Base-by-base conservation (phyloP, 2,329 filamentous ascomycete genomes). In the Triangularia setosa region DNA sequence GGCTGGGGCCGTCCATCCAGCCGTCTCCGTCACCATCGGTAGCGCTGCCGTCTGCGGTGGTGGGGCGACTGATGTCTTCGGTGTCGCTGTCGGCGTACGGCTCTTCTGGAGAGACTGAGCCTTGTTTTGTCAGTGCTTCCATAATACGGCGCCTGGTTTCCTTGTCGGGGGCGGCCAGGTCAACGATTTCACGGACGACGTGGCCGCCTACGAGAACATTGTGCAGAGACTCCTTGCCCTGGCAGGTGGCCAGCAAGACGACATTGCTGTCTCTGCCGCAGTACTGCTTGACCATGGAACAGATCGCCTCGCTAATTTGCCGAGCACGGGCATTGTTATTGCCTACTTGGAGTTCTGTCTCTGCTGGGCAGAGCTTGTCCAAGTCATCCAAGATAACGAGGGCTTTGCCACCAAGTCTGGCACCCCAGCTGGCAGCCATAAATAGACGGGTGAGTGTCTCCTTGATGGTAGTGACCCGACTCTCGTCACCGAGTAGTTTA, bases 281-380 rank as follows among this genome's bases (percentile, higher is more conserved):
- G 74, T 94, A 93, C 73, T 97, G 90, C 63, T 89, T 86, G 0
- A 94, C 91, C 68, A 95, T 88, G 0, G 90, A 87, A 73, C 91
- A 90, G 4, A 99, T 84, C 0, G 92, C 87, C 76, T 99, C 95
- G 73, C 93, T 97, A 64, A 97, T 87, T 71, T 98, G 93, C 33
- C 93, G 87, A 74, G 93, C 98, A 68, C 94, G 87, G 18, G 92
- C 92, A 72, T 99, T 98, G 70, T 98, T 93, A 65, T 93, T 93
- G 67, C 92, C 92, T 4, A 96, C 91, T 76, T 97, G 92, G 12
- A 99, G 83, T 75, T 99, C 95, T 0, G 93, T 97, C 77, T 99
- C 96, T 0, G 89, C 90, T 0, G 95, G 94, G 73, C 94, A 98
- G 1, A 99, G 82, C 72, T 92, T 92, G 76, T 99, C 95, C 6